Percentiles rank a stretch among this genome's conserved stretches.
These are phyloP conservation scores for Yarrowia sp. DNA, from an alignment of 805 yeast genomes.

Conservation along the genomic window DNA sequence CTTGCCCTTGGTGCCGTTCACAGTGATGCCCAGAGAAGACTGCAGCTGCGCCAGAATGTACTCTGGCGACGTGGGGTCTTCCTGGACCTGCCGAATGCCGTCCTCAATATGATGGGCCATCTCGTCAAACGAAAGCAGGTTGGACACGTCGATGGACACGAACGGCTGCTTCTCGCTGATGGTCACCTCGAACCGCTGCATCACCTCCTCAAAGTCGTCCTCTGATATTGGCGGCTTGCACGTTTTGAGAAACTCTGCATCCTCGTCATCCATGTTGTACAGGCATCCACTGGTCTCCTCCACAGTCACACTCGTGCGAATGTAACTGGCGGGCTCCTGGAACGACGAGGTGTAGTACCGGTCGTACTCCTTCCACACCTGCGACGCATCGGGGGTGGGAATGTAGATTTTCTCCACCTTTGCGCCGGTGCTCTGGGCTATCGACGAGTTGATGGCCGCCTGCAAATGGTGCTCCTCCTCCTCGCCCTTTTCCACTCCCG, in stretches of 20 bases:
- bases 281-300: slow-evolving; percentile 87
- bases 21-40: slow-evolving; percentile 41
- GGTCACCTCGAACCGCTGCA: slow-evolving; percentile 69
- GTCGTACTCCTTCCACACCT: slow-evolving; percentile 70
- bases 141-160: slow-evolving; percentile 76
- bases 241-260: slow-evolving; percentile 61
- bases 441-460: slow-evolving; percentile 79
- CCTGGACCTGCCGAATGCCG: slow-evolving; percentile 49
- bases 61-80: slow-evolving; percentile 48
- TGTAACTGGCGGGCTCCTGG: slow-evolving; percentile 71
- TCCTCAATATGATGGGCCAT: slow-evolving; percentile 49
- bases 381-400: slow-evolving; percentile 95
- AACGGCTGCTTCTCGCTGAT: slow-evolving; percentile 85
- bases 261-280: slow-evolving; percentile 87
- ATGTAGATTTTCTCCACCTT: slow-evolving; percentile 64
- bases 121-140: slow-evolving; percentile 68
- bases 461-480: slow-evolving; percentile 96
- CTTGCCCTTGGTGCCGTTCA: slow-evolving; percentile 19
- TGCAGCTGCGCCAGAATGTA: slow-evolving; percentile 34
- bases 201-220: slow-evolving; percentile 79
- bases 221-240: slow-evolving; percentile 53
- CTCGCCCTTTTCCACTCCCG: slow-evolving; percentile 97
- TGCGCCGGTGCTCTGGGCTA: slow-evolving; percentile 54
- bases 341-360: slow-evolving; percentile 69
- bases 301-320: slow-evolving; percentile 90